Evolutionary conservation across 2,329 filamentous ascomycete genomes (phyloP), one percentile per base, ranked within the genome.

Genomic region (Capronia epimyces): DNA sequence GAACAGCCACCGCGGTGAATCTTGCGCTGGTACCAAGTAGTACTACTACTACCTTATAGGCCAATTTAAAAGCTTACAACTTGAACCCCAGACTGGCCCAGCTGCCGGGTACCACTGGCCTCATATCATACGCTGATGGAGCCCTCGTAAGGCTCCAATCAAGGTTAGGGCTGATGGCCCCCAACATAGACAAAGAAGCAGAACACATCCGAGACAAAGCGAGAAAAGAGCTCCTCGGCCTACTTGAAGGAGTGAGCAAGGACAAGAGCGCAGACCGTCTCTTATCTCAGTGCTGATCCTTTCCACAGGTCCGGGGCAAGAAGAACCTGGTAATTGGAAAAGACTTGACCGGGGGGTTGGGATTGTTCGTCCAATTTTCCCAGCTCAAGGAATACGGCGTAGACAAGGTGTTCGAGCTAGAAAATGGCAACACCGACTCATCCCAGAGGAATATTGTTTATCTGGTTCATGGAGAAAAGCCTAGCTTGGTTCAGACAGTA

Each of bases 291-390:
- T 37, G 54, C 69, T 72, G 53, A 72, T 56, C 37, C 52, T 52
- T 15, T 55, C 46, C 56, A 39, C 65, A 98, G 93, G 89, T 97
- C 60, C 87, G 91, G 67, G 94, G 94, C 62, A 98, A 97, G 81
- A 98, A 98, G 78, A 97, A 96, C 65, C 77, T 98, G 55, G 87
- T 98, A 46, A 85, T 98, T 65, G 91, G 97, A 68, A 87, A 86
- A 69, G 84, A 84, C 63, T 78, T 98, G 62, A 89, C 91, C 60
- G 93, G 91, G 20, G 88, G 90, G 24, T 80, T 98, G 61, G 89
- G 90, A 53, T 79, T 91, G 53, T 85, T 98, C 60, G 89, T 95
- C 72, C 96, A 96, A 69, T 95, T 96, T 65, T 91, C 91, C 18
- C 91, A 87, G 8, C 79, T 96, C 13, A 89, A 97, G 66, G 93